Evolutionary conservation across 345 rosid species (phyloP).

Genomic region (Eutrema japonicum): DNA sequence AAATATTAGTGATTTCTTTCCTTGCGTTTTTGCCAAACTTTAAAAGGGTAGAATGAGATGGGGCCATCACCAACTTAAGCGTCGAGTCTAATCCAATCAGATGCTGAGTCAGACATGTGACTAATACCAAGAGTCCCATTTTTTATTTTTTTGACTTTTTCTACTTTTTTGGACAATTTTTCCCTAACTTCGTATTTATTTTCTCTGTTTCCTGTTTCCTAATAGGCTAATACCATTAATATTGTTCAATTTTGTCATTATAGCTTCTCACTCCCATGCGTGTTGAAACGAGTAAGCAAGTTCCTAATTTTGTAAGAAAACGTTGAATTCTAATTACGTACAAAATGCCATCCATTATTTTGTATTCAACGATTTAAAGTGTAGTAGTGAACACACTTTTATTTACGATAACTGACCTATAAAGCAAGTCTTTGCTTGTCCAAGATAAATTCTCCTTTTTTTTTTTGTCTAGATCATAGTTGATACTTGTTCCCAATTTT

Average conservation of each 20-base stretch:
- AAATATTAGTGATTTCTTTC: constrained; percentile 15
- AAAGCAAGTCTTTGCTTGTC: constrained; percentile 18
- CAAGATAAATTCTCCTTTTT: not conserved
- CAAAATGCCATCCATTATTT: constrained; percentile 13
- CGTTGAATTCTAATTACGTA: constrained; percentile 24
- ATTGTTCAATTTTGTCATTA: constrained; percentile 24
- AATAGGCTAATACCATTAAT: constrained; percentile 24
- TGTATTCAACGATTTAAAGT: constrained; percentile 16
- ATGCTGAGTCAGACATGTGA: constrained; percentile 46
- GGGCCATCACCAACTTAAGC: constrained; percentile 41
- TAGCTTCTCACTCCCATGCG: constrained; percentile 30
- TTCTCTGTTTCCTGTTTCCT: constrained; percentile 26
- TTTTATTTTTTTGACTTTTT: constrained; percentile 13
- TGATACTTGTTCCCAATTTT: not conserved
- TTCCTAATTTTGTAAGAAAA: constrained; percentile 9
- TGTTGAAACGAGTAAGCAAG: constrained; percentile 31
- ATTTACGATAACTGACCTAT: constrained; percentile 8
- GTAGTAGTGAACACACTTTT: constrained; percentile 1
- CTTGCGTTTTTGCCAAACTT: constrained; percentile 19
- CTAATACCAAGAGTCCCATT: constrained; percentile 29
- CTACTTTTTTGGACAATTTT: constrained; percentile 17
- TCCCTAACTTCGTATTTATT: constrained; percentile 20
- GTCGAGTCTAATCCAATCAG: constrained; percentile 45
- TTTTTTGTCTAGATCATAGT: not conserved
- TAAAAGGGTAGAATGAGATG: constrained; percentile 15